Percentiles rank a stretch among this genome's conserved stretches.
phyloP scores from a whole-genome alignment of 202 grass and related monocot species.

The Panicum hallii region DNA sequence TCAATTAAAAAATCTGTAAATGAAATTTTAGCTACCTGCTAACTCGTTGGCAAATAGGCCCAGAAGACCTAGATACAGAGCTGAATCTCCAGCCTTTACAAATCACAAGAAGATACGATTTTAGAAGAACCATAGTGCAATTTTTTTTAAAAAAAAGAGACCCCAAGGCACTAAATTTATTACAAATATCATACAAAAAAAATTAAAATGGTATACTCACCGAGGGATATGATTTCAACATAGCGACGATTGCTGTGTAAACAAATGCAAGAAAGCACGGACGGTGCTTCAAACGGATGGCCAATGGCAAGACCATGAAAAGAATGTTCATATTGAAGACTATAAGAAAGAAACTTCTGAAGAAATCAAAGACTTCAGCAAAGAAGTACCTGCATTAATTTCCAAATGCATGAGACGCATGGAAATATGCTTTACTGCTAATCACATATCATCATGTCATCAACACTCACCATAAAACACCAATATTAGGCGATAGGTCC shows the following conservation, averaged over 20 bases:
- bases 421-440: conserved; percentile 30
- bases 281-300: conserved; percentile 78
- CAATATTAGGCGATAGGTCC: conserved; percentile 93
- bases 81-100: conserved; percentile 84
- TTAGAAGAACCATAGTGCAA: background rate
- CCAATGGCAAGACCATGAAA: conserved; percentile 92
- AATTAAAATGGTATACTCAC: conserved; percentile 50
- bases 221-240: conserved; percentile 97
- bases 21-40: conserved; percentile 62
- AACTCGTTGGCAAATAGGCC: conserved; percentile 93
- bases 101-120: conserved; percentile 19
- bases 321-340: conserved; percentile 96
- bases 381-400: conserved; percentile 95
- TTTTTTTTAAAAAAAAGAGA: background rate
- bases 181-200: conserved; percentile 34
- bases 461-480: conserved; percentile 86
- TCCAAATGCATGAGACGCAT: conserved; percentile 26
- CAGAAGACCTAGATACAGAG: conserved; percentile 94
- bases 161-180: conserved; percentile 17
- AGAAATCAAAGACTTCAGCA: conserved; percentile 95
- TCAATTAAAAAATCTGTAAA: conserved; percentile 13
- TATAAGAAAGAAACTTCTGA: conserved; percentile 95
- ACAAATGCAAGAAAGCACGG: conserved; percentile 95
- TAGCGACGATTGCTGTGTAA: conserved; percentile 72
- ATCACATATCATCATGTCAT: conserved; percentile 6